These are phyloP conservation scores for Chrysanthemum lavandulifolium DNA, from an alignment of 129 eudicot species.

Conservation along the genomic window DNA sequence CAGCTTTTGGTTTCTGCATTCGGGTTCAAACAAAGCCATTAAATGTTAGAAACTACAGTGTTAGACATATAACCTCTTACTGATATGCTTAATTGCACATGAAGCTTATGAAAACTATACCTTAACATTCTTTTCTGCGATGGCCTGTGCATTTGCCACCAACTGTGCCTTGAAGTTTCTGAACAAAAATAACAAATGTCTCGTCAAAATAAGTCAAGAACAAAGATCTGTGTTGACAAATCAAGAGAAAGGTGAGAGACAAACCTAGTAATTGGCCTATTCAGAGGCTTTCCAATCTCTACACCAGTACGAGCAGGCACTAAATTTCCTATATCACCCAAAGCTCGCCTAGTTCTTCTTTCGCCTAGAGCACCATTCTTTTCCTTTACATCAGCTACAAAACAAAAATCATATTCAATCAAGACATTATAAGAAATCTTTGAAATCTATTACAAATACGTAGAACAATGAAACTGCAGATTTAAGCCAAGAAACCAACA, in stretches of 20 bases:
- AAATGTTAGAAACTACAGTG: background rate
- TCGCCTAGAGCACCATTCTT: slow-evolving; percentile 28
- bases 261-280: slow-evolving; percentile 35
- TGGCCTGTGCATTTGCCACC: slow-evolving; percentile 33
- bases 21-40: background rate
- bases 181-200: background rate
- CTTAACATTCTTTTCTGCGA: slow-evolving; percentile 47
- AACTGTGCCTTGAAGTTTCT: slow-evolving; percentile 30
- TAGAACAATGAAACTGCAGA: background rate
- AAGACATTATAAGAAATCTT: background rate
- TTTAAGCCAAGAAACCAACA: background rate
- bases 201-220: background rate
- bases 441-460: background rate
- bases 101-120: slow-evolving; percentile 21
- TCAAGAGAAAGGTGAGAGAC: background rate
- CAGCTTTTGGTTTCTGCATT: slow-evolving; percentile 50
- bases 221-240: background rate
- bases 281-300: slow-evolving; percentile 38
- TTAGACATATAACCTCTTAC: background rate
- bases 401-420: slow-evolving; percentile 2
- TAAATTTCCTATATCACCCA: slow-evolving; percentile 41
- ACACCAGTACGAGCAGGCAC: slow-evolving; percentile 12
- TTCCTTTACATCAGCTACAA: slow-evolving; percentile 32
- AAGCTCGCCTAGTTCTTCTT: slow-evolving; percentile 36
- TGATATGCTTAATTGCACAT: background rate